phyloP scores from a whole-genome alignment of 805 yeast species.

The Pichia phayaonensis region DNA sequence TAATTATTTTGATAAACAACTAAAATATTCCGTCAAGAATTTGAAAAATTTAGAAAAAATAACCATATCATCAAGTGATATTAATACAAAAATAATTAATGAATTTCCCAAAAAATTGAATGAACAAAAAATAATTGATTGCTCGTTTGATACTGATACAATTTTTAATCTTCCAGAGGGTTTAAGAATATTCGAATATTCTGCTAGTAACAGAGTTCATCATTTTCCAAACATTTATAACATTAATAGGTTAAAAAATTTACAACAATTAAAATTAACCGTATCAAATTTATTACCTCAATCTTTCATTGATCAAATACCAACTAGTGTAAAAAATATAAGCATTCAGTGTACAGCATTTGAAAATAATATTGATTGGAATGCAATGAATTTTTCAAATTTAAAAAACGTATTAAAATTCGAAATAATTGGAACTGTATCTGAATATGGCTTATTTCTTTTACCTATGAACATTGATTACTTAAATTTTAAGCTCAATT shows the following conservation, averaged over 20 bases:
- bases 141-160: not conserved
- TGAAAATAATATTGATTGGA: conserved; percentile 2
- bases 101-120: not conserved
- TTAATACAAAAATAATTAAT: not conserved
- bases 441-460: conserved; percentile 3
- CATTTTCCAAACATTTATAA: conserved; percentile 4
- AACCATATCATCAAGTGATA: conserved; percentile 1
- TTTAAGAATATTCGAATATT: not conserved
- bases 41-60: not conserved
- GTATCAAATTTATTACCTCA: not conserved
- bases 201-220: not conserved
- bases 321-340: not conserved
- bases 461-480: not conserved
- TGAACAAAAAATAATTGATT: not conserved
- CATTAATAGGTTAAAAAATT: not conserved
- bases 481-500: not conserved
- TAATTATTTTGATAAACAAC: conserved; percentile 2
- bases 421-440: not conserved
- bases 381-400: conserved; percentile 1
- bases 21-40: not conserved
- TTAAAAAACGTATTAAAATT: not conserved
- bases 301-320: not conserved
- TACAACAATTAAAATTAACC: not conserved
- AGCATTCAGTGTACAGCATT: not conserved
- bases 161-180: not conserved